Evolutionary conservation across 2,329 filamentous ascomycete species (phyloP).

Genomic region (Scedosporium aurantiacum): DNA sequence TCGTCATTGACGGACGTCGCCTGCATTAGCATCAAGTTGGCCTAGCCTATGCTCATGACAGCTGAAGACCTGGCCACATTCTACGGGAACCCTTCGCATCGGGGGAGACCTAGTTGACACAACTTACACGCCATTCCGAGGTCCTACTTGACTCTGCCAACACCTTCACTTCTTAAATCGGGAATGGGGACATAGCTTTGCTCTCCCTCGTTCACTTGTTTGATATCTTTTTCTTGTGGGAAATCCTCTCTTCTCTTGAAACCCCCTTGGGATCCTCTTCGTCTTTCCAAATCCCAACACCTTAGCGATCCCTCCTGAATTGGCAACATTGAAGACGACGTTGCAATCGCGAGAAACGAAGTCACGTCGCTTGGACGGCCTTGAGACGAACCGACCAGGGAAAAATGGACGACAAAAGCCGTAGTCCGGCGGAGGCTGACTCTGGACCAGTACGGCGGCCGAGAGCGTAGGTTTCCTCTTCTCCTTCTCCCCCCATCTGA

Average conservation of each 20-base stretch:
- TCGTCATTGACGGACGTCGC: background rate
- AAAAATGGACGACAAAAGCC: background rate
- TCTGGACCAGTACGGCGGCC: slow-evolving; percentile 16
- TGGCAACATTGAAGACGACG: background rate
- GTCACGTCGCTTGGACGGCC: background rate
- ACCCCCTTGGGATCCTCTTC: no score
- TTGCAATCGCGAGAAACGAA: background rate
- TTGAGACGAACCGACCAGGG: background rate
- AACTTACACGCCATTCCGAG: background rate
- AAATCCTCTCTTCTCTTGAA: no score
- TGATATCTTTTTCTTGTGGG: no score
- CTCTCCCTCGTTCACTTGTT: background rate
- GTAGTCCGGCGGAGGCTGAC: background rate
- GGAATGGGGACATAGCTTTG: background rate
- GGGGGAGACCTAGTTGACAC: background rate
- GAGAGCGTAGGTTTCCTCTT: slow-evolving; percentile 25
- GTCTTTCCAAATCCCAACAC: background rate
- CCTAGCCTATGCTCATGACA: background rate
- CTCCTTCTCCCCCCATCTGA: slow-evolving; percentile 1
- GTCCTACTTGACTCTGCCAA: background rate
- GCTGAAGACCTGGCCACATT: background rate
- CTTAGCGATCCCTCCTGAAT: background rate
- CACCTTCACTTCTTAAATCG: background rate
- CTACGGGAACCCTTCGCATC: background rate
- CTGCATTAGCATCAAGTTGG: background rate